Evolutionary conservation across 2,329 filamentous ascomycete species (phyloP).

Genomic region (Cercospora sp.): DNA sequence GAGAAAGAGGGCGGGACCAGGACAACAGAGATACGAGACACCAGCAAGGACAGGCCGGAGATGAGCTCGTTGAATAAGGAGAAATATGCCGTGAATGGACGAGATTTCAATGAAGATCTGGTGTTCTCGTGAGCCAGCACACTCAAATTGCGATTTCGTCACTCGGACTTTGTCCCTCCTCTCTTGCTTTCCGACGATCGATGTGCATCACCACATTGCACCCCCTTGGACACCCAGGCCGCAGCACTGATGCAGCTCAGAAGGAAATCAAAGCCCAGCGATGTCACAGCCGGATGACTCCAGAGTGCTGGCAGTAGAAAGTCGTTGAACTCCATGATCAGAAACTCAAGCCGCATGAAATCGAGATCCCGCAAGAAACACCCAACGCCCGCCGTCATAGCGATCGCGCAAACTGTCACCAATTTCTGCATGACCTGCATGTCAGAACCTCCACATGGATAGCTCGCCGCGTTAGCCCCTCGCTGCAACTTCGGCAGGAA

Average conservation of each 20-base stretch:
- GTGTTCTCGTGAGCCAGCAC: constrained; percentile 15
- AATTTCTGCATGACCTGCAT: constrained; percentile 5
- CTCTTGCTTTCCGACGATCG: neutral
- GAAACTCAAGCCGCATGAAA: neutral
- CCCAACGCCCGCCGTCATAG: constrained; percentile 15
- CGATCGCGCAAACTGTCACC: constrained; percentile 8
- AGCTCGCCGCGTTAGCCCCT: neutral
- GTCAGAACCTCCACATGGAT: neutral
- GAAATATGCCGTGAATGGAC: constrained; percentile 33
- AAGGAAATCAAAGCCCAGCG: constrained; percentile 35
- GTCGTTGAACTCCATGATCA: constrained; percentile 2
- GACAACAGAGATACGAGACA: constrained; percentile 15
- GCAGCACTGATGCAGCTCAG: constrained; percentile 26
- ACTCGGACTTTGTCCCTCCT: neutral
- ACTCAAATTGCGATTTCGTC: too few species aligned
- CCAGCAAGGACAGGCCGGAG: constrained; percentile 28
- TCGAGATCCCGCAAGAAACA: neutral
- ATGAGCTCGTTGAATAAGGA: constrained; percentile 35
- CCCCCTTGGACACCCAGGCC: constrained; percentile 16
- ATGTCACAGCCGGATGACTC: constrained; percentile 36
- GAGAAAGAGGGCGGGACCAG: constrained; percentile 16
- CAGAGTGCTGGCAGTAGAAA: constrained; percentile 21
- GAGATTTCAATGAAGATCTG: constrained; percentile 36
- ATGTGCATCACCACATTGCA: neutral
- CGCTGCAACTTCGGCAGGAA: constrained; percentile 16